phyloP scores from a whole-genome alignment of 306 rosid genomes.

The Prunus mira region DNA sequence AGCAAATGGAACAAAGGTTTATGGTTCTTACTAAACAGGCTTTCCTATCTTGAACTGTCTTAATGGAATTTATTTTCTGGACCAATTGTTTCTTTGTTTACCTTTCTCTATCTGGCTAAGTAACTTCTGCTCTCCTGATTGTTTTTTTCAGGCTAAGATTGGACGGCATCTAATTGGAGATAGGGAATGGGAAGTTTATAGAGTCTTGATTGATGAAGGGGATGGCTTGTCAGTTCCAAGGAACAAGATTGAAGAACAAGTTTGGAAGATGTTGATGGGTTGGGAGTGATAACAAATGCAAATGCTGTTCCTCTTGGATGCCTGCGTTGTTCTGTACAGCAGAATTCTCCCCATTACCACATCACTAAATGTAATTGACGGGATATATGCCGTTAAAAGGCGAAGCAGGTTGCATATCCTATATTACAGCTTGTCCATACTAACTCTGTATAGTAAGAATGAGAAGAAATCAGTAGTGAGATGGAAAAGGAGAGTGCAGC shows the following conservation, averaged over 20 bases:
- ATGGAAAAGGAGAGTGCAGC: conserved; percentile 15
- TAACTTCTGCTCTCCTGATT: background rate
- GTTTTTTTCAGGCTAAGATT: conserved; percentile 65
- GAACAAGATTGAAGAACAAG: conserved; percentile 63
- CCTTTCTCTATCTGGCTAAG: background rate
- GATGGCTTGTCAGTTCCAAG: conserved; percentile 50
- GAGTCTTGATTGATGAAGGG: conserved; percentile 88
- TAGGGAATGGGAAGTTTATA: conserved; percentile 91
- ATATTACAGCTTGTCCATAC: conserved; percentile 23
- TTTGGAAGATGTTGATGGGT: conserved; percentile 95
- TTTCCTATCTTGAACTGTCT: no score
- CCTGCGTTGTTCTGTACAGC: conserved; percentile 34
- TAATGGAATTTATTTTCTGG: background rate
- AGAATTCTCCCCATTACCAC: conserved; percentile 19
- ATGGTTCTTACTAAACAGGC: background rate
- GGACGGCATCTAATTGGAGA: conserved; percentile 69
- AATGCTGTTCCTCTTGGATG: conserved; percentile 10
- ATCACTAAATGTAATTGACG: conserved; percentile 26
- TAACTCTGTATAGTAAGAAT: conserved; percentile 30
- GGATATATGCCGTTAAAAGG: conserved; percentile 8
- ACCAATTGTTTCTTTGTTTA: conserved; percentile 13
- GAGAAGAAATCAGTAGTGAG: conserved; percentile 22
- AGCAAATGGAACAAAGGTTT: background rate
- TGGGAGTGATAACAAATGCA: conserved; percentile 56
- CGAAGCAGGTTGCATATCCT: conserved; percentile 15